Evolutionary conservation across 345 rosid species (phyloP).

Genomic region (Ceriops tagal): DNA sequence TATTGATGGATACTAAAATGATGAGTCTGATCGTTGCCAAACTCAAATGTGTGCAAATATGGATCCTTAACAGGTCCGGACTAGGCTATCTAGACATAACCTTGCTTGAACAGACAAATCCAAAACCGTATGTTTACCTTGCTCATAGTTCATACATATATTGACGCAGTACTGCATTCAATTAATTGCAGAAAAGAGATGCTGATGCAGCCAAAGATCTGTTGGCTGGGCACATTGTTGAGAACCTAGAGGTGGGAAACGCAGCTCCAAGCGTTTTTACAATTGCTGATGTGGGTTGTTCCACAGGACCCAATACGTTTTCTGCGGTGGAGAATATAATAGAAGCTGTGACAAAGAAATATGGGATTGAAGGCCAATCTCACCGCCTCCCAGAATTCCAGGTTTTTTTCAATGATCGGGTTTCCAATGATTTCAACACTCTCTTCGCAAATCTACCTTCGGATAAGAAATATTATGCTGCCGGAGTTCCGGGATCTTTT

Average conservation of each 20-base stretch:
- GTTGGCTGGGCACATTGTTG: not conserved
- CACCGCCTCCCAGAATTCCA: conserved; percentile 12
- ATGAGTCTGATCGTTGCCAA: too few relatives aligned
- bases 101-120: too few relatives aligned
- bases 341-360: not conserved
- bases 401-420: conserved; percentile 2
- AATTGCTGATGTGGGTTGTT: conserved; percentile 15
- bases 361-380: not conserved
- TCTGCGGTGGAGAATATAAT: conserved; percentile 1
- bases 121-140: not conserved
- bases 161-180: not conserved
- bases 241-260: not conserved
- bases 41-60: too few relatives aligned
- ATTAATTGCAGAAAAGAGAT: not conserved
- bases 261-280: not conserved
- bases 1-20: too few relatives aligned
- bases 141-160: not conserved
- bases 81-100: too few relatives aligned
- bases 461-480: conserved; percentile 4
- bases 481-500: conserved; percentile 20
- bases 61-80: too few relatives aligned
- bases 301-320: conserved; percentile 15
- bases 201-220: not conserved
- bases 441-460: conserved; percentile 12
- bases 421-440: conserved; percentile 15